Conservation (phyloP, 495 filamentous ascomycete species). For the Cairneyella variabilis region DNA sequence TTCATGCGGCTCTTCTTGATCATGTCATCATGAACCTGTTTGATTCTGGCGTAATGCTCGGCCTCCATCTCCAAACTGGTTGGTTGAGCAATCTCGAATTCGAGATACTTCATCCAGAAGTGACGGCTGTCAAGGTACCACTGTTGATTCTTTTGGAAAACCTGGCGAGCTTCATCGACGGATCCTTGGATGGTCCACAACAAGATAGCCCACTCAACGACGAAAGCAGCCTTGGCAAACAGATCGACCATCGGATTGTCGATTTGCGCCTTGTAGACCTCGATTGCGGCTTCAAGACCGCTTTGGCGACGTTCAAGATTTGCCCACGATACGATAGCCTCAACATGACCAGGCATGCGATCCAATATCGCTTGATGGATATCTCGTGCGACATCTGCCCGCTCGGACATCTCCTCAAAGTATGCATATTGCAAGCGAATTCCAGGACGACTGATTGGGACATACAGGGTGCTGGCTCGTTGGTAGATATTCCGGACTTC, state of each 20-base stretch:
- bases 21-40: constrained; percentile 75
- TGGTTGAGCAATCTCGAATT: constrained; percentile 87
- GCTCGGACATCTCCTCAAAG: constrained; percentile 82
- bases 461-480: constrained; percentile 76
- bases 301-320: constrained; percentile 81
- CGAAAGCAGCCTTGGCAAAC: constrained; percentile 79
- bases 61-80: constrained; percentile 61
- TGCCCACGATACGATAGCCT: constrained; percentile 85
- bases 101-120: constrained; percentile 89
- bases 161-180: constrained; percentile 76
- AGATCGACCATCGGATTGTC: constrained; percentile 67
- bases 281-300: constrained; percentile 83
- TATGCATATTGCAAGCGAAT: constrained; percentile 88
- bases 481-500: constrained; percentile 94
- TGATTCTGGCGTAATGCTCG: constrained; percentile 68
- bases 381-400: constrained; percentile 72
- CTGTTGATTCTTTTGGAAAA: constrained; percentile 78
- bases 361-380: constrained; percentile 77
- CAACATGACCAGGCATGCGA: constrained; percentile 66
- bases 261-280: constrained; percentile 77
- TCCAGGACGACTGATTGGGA: constrained; percentile 76
- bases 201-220: constrained; percentile 84
- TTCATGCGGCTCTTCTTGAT: constrained; percentile 70
- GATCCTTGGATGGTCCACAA: constrained; percentile 90
- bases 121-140: constrained; percentile 82